These are phyloP conservation scores for Haematococcus lacustris DNA, from an alignment of 139 green algal genomes.

Conservation along the genomic window DNA sequence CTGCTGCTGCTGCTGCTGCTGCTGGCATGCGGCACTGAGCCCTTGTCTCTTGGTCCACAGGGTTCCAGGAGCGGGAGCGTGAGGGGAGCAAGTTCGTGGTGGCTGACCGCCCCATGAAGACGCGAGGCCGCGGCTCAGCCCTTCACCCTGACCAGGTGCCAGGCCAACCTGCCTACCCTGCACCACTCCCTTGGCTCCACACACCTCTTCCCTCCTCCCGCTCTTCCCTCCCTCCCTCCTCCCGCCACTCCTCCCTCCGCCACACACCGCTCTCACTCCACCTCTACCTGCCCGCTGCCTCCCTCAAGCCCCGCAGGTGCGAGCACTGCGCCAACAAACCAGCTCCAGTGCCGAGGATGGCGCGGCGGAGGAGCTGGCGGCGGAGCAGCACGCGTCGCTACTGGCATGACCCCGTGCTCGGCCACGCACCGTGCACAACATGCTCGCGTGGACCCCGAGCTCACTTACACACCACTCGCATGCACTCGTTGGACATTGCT, in stretches of 20 bases:
- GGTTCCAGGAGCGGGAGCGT: conserved; percentile 57
- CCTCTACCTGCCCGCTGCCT: not conserved
- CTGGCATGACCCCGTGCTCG: too few species aligned
- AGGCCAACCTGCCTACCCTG: not conserved
- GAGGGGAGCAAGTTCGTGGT: conserved; percentile 75
- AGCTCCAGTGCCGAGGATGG: not conserved
- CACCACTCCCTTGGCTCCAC: not conserved
- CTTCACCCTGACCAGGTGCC: conserved; percentile 15
- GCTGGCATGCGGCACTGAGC: not conserved
- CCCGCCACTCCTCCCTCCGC: not conserved
- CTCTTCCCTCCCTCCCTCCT: not conserved
- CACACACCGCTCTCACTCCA: not conserved
- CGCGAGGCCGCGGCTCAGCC: conserved; percentile 22
- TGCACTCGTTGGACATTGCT: too few species aligned
- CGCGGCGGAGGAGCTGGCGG: not conserved
- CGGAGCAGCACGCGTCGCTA: too few species aligned
- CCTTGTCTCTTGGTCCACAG: not conserved
- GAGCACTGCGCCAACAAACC: not conserved
- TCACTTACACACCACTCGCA: too few species aligned
- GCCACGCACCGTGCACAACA: too few species aligned
- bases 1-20: not conserved
- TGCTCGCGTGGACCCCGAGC: too few species aligned
- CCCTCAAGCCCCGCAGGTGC: not conserved
- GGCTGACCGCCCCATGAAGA: conserved; percentile 35
- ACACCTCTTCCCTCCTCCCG: not conserved